Evolutionary conservation across 176 grass and related monocot genomes (phyloP), one percentile per base, ranked within the genome.

Genomic region (Oropetium thomaeum): DNA sequence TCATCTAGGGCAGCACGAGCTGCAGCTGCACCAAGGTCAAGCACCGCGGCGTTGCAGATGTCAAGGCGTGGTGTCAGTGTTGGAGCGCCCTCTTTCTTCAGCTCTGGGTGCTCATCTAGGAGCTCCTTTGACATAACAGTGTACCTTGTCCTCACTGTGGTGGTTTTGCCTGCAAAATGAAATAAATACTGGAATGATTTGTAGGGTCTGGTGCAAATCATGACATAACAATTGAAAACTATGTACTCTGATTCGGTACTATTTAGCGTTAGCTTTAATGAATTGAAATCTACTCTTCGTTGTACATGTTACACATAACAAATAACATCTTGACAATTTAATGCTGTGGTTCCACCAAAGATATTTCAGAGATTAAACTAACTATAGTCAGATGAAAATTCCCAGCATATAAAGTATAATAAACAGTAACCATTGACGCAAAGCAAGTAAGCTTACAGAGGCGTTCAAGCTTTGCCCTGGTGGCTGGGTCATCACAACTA

Each of bases 61-160:
- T 93, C 84, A 0, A 97, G 88, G 4, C 86, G 88, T 10, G 92
- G 83, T 41, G 84, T 93, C 58, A 97, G 45, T 49, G 90, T 97
- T 45, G 94, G 88, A 12, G 43, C 55, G 64, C 94, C 90, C 69
- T 97, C 90, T 4, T 30, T 75, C 35, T 87, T 92, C 0, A 97
- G 78, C 78, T 97, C 94, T 32, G 94, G 90, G 48, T 97, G 87
- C 58, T 89, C 86, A 20, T 89, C 81, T 10, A 93, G 83, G 70
- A 97, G 74, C 78, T 89, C 93, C 74, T 89, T 89, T 5, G 88
- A 91, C 90, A 97, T 91, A 51, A 97, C 90, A 23, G 86, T 90
- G 61, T 91, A 97, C 70, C 94, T 89, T 71, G 88, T 90, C 82
- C 81, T 93, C 70, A 93, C 94, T 13, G 88, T 93, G 1, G 94